A percentile compares a stretch with the other conserved stretches of the same genome.
Conservation (phyloP, 352 stramenopile species). For the Globisporangium cederbergense region DNA sequence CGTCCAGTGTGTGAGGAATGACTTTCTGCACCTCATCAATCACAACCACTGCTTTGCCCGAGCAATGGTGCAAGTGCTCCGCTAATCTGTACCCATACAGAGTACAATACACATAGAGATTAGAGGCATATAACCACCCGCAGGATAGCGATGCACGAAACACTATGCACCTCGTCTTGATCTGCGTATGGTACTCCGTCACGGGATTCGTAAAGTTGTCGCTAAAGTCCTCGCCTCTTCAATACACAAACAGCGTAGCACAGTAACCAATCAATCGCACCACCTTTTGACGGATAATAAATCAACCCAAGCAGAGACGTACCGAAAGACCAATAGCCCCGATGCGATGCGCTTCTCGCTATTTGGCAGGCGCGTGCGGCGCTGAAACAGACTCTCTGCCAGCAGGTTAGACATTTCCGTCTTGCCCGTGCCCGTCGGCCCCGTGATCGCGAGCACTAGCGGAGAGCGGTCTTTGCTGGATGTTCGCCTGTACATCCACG, state of each 20-base stretch:
- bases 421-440: conserved; percentile 87
- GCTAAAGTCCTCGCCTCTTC: conserved; percentile 82
- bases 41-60: conserved; percentile 84
- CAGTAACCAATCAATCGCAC: not conserved
- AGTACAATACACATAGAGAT: not conserved
- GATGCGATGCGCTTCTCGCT: conserved; percentile 65
- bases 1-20: conserved; percentile 85
- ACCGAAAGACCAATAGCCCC: conserved; percentile 80
- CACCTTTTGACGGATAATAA: not conserved
- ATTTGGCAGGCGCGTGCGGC: conserved; percentile 62
- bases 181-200: conserved; percentile 80
- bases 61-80: conserved; percentile 79
- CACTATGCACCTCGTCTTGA: conserved; percentile 62
- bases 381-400: conserved; percentile 81
- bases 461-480: conserved; percentile 63
- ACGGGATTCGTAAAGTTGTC: conserved; percentile 82
- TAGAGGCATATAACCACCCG: not conserved
- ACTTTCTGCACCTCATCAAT: conserved; percentile 93
- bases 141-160: not conserved
- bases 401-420: conserved; percentile 88
- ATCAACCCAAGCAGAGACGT: not conserved
- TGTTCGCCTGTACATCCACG: conserved; percentile 27
- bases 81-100: conserved; percentile 38
- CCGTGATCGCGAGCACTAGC: conserved; percentile 87
- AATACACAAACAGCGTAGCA: conserved; percentile 6